Evolutionary conservation across 1,284 basidiomycete species (phyloP), one percentile per base, ranked within the genome.

Genomic region (Ceratobasidium sp.): DNA sequence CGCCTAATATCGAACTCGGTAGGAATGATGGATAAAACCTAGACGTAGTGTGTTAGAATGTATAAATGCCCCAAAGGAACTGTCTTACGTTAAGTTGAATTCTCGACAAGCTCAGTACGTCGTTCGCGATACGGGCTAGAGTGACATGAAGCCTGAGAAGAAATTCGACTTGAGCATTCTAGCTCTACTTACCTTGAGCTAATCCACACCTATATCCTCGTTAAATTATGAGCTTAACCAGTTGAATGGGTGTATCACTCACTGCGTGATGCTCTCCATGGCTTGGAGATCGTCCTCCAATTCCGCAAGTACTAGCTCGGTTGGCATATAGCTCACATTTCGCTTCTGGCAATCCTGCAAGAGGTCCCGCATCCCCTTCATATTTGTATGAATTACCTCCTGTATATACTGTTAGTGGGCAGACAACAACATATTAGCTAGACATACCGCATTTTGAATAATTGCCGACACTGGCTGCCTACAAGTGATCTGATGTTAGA

Each of bases 71-170:
- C 3, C n/a, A 26, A 37, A 53, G 15, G 28, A 39, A 3, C 17
- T 20, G 28, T 6, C 33, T 35, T 54, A 74, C 71, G 49, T 82
- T 78, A 15, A 86, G 82, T 77, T 85, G 85, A 42, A 86, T 83
- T 45, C 84, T 80, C 10, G 85, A 85, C 10, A 86, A 79, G 13
- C 84, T 84, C 23, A 86, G 80, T 3, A 86, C 83, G 77, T 86
- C 85, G 73, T 86, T 85, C 42, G 83, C 83, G 63, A 86, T 85
- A 45, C 84, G 81, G 77, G 85, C 84, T 80, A 85, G 84, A 20
- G 83, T 80, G 26, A 84, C 77, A 35, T 84, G 84, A n/a, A 77
- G 26, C 28, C 5, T 61, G 2, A 39, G 35, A 15, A 11, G 7
- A 3, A 39, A 23, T 42, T 39, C 37, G 23, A n/a, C 23, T 3